A percentile compares a stretch with the other conserved stretches of the same genome.
phyloP scores from a whole-genome alignment of 2,329 filamentous ascomycete species.

The Tolypocladium paradoxum region DNA sequence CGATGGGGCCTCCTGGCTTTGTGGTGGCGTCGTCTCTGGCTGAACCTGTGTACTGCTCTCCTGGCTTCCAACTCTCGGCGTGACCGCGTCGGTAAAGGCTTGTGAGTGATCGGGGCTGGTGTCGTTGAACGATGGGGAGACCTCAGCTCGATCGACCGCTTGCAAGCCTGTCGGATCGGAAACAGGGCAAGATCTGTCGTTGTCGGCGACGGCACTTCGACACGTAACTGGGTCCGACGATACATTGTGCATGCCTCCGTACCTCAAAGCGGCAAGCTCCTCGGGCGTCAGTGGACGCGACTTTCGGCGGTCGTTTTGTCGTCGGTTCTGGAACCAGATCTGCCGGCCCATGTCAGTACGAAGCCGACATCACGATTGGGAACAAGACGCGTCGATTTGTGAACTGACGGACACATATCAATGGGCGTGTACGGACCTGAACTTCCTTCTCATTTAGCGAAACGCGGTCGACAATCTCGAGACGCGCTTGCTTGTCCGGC shows the following conservation, averaged over 20 bases:
- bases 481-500: constrained; percentile 80
- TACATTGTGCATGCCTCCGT: constrained; percentile 41
- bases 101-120: constrained; percentile 4
- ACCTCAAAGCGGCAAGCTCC: constrained; percentile 55
- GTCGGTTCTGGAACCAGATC: constrained; percentile 97
- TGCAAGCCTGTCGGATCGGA: constrained; percentile 17
- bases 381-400: neutral
- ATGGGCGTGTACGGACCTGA: constrained; percentile 54
- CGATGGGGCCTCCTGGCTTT: constrained; percentile 14
- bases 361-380: neutral
- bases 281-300: constrained; percentile 71
- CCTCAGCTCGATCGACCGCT: constrained; percentile 11
- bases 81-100: constrained; percentile 13
- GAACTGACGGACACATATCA: neutral
- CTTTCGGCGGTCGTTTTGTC: constrained; percentile 86
- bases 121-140: constrained; percentile 10
- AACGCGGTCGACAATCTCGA: constrained; percentile 74
- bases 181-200: constrained; percentile 14
- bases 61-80: constrained; percentile 10
- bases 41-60: constrained; percentile 1
- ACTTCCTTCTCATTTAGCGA: constrained; percentile 92
- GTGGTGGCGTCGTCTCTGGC: constrained; percentile 11
- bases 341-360: constrained; percentile 25
- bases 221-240: constrained; percentile 32
- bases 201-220: constrained; percentile 13